phyloP scores from a whole-genome alignment of 2,329 filamentous ascomycete genomes.

The Trichoderma oligosporum region DNA sequence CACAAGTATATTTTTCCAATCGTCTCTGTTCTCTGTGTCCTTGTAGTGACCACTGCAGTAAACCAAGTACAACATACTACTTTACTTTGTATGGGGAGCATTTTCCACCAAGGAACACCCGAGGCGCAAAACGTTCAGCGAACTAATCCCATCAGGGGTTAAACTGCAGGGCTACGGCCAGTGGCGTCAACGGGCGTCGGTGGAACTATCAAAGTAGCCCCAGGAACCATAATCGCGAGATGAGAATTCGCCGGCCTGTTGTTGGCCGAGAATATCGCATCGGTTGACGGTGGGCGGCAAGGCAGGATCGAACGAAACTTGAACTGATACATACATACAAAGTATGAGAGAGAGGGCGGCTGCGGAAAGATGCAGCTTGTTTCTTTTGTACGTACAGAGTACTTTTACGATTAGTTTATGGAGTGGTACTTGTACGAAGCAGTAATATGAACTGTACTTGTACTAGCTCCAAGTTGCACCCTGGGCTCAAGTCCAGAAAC shows the following conservation, averaged over 20 bases:
- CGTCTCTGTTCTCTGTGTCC: too few species aligned
- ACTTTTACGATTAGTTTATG: too few species aligned
- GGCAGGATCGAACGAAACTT: too few species aligned
- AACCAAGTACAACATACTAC: too few species aligned
- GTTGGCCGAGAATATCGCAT: not conserved
- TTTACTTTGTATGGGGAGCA: too few species aligned
- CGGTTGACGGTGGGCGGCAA: not conserved
- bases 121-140: not conserved
- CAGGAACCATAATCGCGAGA: not conserved
- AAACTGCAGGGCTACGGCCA: slow-evolving; percentile 3
- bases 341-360: too few species aligned
- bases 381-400: not conserved
- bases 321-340: too few species aligned
- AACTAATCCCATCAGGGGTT: slow-evolving; percentile 2
- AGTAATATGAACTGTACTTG: too few species aligned
- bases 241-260: not conserved
- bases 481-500: not conserved
- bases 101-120: not conserved
- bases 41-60: too few species aligned
- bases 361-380: not conserved
- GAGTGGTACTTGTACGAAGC: not conserved
- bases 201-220: not conserved
- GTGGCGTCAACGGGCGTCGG: slow-evolving; percentile 6
- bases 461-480: not conserved
- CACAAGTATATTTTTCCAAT: too few species aligned